These are phyloP conservation scores for Phytopythium oedochilum DNA, from an alignment of 352 stramenopile species.

Conservation along the genomic window DNA sequence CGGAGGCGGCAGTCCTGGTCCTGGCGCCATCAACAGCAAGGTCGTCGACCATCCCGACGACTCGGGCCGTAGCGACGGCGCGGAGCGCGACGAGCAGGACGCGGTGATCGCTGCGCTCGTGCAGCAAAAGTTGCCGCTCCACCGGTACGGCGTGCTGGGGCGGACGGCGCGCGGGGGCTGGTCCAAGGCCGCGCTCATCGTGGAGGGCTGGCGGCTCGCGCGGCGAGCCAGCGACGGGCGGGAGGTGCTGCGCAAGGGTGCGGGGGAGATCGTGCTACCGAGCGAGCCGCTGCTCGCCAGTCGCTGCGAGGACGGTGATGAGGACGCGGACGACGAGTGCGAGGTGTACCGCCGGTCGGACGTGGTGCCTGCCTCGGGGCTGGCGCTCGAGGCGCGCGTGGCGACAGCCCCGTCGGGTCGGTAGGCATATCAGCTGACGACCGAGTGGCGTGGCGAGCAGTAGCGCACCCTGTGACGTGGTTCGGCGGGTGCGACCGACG, in stretches of 20 bases:
- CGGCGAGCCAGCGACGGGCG: constrained; percentile 15
- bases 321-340: neutral
- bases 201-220: constrained; percentile 37
- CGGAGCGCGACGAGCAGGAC: constrained; percentile 24
- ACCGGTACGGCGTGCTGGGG: constrained; percentile 38
- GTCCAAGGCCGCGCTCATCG: constrained; percentile 34
- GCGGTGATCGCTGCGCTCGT: constrained; percentile 36
- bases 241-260: constrained; percentile 38
- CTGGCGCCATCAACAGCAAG: constrained; percentile 18
- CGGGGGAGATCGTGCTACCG: constrained; percentile 38
- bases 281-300: neutral
- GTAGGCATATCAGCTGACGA: neutral
- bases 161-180: constrained; percentile 30
- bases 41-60: constrained; percentile 13
- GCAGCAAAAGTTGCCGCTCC: constrained; percentile 42
- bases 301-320: neutral
- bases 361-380: neutral
- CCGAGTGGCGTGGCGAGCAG: neutral
- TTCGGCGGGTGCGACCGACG: too few species aligned
- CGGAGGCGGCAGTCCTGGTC: constrained; percentile 10
- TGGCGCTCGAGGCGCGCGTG: neutral
- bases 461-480: neutral
- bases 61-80: constrained; percentile 1
- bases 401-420: neutral
- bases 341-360: constrained; percentile 6